Conservation (phyloP, 768 basidiomycete genomes). For the Hortiboletus campestris region DNA sequence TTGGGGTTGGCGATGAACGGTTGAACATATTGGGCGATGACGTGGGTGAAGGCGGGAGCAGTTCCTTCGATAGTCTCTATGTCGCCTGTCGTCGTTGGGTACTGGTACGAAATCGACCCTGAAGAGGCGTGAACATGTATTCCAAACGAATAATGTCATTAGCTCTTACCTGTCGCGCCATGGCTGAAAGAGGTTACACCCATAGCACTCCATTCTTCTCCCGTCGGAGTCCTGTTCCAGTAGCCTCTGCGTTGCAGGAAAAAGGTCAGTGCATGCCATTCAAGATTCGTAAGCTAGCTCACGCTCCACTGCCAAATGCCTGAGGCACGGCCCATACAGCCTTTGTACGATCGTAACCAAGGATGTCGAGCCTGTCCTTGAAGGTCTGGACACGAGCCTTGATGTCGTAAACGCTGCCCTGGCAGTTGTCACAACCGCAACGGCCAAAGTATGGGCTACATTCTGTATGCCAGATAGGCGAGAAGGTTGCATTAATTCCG, state of each 20-base stretch:
- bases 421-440: constrained; percentile 72
- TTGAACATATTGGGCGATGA: constrained; percentile 8
- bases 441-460: constrained; percentile 67
- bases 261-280: neutral
- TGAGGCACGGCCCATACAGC: constrained; percentile 79
- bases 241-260: constrained; percentile 13
- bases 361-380: constrained; percentile 51
- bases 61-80: constrained; percentile 25
- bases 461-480: constrained; percentile 54
- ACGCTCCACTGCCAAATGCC: constrained; percentile 56
- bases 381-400: constrained; percentile 64
- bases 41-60: neutral
- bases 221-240: constrained; percentile 30
- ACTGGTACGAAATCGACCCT: constrained; percentile 31
- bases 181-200: constrained; percentile 24
- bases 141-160: neutral
- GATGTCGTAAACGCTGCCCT: constrained; percentile 66
- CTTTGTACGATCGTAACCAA: constrained; percentile 60
- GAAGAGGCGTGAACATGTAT: neutral
- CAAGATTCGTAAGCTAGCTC: neutral
- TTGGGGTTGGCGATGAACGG: constrained; percentile 18
- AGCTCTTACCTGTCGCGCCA: constrained; percentile 22
- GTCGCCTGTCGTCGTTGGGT: constrained; percentile 21
- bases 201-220: constrained; percentile 28
- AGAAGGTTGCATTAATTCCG: constrained; percentile 61